Evolutionary conservation across 75 land plant species (phyloP), one percentile per base, ranked within the genome.

Genomic region (Sequoiadendron giganteum): DNA sequence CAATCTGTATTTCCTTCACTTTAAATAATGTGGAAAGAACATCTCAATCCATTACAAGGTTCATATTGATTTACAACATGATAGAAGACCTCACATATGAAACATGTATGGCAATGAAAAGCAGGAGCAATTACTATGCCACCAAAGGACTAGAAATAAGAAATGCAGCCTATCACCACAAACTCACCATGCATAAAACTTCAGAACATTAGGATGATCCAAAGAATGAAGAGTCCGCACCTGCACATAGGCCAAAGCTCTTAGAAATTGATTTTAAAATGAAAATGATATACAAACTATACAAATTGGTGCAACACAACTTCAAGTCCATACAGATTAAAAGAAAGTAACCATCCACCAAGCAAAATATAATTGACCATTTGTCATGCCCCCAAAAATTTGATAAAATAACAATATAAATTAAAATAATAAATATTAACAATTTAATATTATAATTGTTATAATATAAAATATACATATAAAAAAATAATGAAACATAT

Each of bases 131-230:
- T 30, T n/a, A 15, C 21, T 28, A 42, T 54, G 77, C 77, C 3
- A 81, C 52, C 79, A 61, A 87, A 48, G 73, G 49, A 65, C n/a
- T 25, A 65, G 70, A 65, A 25, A 65, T 32, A 36, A 16, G 70
- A 48, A 39, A 19, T 55, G 18, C 76, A 89, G 32, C 8, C n/a
- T 55, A 88, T 87, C 42, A 40, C 21, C 10, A 78, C 10, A 15
- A 61, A 65, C 89, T 87, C 87, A 98, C 99, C 99, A 98, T 28
- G 96, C 92, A 90, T 93, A 96, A 70, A 98, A 97, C 86, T 95
- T 96, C 43, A 98, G 93, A 16, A 98, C 94, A 85, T 98, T 98
- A 87, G 92, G 88, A 90, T 97, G 98, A 87, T 97, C 94, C 65
- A 98, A 87, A 13, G 94, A 88, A 80, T 97, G 97, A 84, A 98